Evolutionary conservation across 192 early-diverging fungal species (phyloP), one percentile per base, ranked within the genome.

Genomic region (Coemansia sp.): DNA sequence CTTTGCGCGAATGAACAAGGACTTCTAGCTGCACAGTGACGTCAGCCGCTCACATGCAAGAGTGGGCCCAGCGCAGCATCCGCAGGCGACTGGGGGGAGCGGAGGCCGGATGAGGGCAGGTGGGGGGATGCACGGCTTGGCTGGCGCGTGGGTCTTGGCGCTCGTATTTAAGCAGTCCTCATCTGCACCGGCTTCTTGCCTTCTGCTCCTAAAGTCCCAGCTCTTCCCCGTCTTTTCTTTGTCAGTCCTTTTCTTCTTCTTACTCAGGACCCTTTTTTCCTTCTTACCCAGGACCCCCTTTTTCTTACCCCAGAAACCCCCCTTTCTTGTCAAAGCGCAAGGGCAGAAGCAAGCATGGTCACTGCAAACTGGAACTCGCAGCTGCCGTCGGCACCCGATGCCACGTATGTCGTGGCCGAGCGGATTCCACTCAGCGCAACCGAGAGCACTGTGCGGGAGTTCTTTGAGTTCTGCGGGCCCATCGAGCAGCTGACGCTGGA

Each of bases 381-480:
- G 39, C 29, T 63, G 6, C 60, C 60, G 2, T 12, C 44, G 3
- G 30, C 42, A 1, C 60, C 60, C 9, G 60, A 58, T 44, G 27
- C 51, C 12, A 54, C 51, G 4, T 70, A 45, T 25, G 34, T 70
- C 28, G 51, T 55, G 30, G 67, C 59, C 16, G 51, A 60, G 19
- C 43, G 45, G 29, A 64, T 70, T 31, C 29, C 60, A 4, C 28
- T 50, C 19, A 55, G 55, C 22, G 67, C 60, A 0, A 42, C 36
- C 18, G 60, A 63, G 52, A 23, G 43, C 29, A 53, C 44, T 7
- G 60, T 63, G 3, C 54, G 54, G 16, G 47, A 70, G 41, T 50
- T 55, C n/a, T 70, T 70, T 18, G 55, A 46, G 10, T 70, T 70
- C 38, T 70, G 67, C 39, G 67, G 67, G 0, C 26, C 46, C 17